phyloP scores from a whole-genome alignment of 2,329 filamentous ascomycete genomes.

The Neurospora crassa region DNA sequence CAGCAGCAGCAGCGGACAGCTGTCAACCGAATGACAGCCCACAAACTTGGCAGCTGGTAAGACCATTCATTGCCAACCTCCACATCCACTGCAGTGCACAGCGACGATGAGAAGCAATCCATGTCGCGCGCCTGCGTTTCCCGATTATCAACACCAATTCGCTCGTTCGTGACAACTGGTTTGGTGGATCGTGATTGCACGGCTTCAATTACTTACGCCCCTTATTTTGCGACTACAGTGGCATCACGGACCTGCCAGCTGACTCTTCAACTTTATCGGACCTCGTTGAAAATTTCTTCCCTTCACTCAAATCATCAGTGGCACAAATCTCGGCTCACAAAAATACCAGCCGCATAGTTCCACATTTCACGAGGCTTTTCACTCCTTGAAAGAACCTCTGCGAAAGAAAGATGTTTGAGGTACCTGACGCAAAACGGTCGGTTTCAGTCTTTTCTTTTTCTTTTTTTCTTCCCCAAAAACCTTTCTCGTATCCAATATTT shows the following conservation, averaged over 20 bases:
- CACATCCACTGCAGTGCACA: not conserved
- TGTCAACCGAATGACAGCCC: not conserved
- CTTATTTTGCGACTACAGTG: not conserved
- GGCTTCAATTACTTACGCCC: not conserved
- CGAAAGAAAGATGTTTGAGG: conserved; percentile 35
- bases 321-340: not conserved
- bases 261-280: not conserved
- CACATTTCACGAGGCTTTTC: not conserved
- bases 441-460: conserved; percentile 9
- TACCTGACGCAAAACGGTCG: conserved; percentile 44
- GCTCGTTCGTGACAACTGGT: not conserved
- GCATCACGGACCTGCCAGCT: not conserved
- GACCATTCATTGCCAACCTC: not conserved
- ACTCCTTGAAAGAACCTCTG: not conserved
- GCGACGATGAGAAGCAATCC: not conserved
- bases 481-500: not conserved
- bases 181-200: not conserved
- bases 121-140: not conserved
- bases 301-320: not conserved
- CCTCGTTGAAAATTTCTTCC: not conserved
- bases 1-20: not conserved
- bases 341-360: not conserved
- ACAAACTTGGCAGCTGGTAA: not conserved
- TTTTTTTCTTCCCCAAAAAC: not conserved
- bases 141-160: not conserved